Percentiles rank a stretch among this genome's conserved stretches.
Conservation (phyloP, 345 rosid species). For the Aurinia saxatilis region DNA sequence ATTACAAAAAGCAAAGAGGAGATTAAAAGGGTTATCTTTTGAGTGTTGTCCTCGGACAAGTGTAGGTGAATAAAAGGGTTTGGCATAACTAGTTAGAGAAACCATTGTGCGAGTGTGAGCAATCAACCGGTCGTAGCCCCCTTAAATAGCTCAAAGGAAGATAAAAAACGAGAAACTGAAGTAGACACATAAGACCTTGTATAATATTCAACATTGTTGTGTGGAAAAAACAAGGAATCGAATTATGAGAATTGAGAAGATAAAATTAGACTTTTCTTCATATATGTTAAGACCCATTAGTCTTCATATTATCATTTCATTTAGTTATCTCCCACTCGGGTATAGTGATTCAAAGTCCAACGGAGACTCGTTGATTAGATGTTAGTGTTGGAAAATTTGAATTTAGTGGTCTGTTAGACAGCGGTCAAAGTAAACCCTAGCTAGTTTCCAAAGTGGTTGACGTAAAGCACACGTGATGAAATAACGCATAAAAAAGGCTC, state of each 20-base stretch:
- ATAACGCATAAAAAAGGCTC: background rate
- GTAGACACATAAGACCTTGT: background rate
- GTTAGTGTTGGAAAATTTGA: background rate
- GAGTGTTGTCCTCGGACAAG: background rate
- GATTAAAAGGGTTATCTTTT: background rate
- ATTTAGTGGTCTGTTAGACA: background rate
- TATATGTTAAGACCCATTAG: background rate
- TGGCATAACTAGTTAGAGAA: background rate
- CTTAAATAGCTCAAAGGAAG: background rate
- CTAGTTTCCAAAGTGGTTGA: background rate
- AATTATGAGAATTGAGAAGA: no score
- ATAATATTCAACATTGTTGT: background rate
- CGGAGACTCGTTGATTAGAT: background rate
- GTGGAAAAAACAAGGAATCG: background rate
- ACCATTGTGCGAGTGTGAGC: constrained; percentile 5
- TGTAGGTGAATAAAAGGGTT: background rate
- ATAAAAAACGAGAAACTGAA: background rate
- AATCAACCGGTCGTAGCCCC: background rate
- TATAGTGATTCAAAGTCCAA: background rate
- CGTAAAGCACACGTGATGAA: background rate
- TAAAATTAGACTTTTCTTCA: background rate
- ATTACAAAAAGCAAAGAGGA: background rate
- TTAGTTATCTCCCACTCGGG: background rate
- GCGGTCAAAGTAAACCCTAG: background rate
- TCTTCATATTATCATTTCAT: background rate